Base-by-base conservation (phyloP, 768 basidiomycete species). In the Suillus ampliporus region DNA sequence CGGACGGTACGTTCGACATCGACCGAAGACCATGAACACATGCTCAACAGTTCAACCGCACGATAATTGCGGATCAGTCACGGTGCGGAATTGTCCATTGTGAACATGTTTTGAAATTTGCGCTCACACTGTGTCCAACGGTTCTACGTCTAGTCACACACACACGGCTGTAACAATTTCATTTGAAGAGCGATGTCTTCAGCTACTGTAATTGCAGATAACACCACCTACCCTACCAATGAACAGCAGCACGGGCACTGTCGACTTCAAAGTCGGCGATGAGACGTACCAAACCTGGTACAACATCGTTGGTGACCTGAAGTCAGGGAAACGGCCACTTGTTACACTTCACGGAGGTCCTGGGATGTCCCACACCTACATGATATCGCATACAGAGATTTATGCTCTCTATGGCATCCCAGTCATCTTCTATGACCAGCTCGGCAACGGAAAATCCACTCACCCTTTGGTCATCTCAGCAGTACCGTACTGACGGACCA, bases 391-490 rank as follows among this genome's bases (percentile, higher is more conserved):
- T 60, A 66, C 64, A 54, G 75, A 81, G 26, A 75, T 84, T 56
- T 62, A 73, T 31, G 28, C 58, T 50, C 58, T 56, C 26, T 61
- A 68, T 50, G 65, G 66, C 53, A 77, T 78, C 35, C 79, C 82
- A 0, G 74, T 85, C 61, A 66, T 85, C 43, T 75, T 85, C 67
- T 85, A 85, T 64, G 84, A 84, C 64, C 83, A 84, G 73, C 67
- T 85, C 40, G 84, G 84, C 4, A 78, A 68, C 63, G 81, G 78
- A 11, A 67, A 67, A 48, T 84, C 83, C 2, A 81, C 83, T n/a
- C n/a, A n/a, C n/a, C n/a, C n/a, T n/a, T n/a, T n/a, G n/a, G n/a
- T n/a, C n/a, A n/a, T n/a, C n/a, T n/a, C n/a, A n/a, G n/a, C n/a
- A n/a, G n/a, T n/a, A n/a, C n/a, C n/a, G n/a, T n/a, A n/a, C n/a